Base-by-base conservation (phyloP, 164 flowering plant species). In the Nymphaea thermarum region DNA sequence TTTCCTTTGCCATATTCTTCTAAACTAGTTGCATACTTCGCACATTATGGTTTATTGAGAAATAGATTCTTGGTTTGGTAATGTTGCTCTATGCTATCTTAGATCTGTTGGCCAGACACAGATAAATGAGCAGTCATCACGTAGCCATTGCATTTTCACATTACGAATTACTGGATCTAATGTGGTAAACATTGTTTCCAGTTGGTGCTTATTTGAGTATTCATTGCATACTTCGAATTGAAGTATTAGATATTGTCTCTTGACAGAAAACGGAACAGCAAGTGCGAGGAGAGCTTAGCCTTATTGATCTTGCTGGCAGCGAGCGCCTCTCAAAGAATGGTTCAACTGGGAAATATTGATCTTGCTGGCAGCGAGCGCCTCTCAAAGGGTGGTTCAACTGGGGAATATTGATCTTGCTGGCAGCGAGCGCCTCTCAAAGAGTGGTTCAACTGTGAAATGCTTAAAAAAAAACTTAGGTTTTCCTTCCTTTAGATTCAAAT, bases 311-410 rank as follows among this genome's bases (percentile, higher is more conserved):
- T 71, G 99, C 99, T 53, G 99, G 99, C 3, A 95, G 99, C 71
- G 99, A 95, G 72, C 94, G 99, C n/a, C 86, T 95, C 51, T 95
- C 99, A 2, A 92, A 86, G 76, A 95, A 98, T 77, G 98, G 98
- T 10, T 82, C 98, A 63, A 90, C 96, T 15, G 99, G 98, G 41
- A 97, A n/a, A n/a, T n/a, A n/a, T n/a, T n/a, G n/a, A 95, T 72
- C 93, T 95, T 71, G 99, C 99, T 53, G 99, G 99, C 3, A 95
- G 99, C 71, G 99, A 95, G 72, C 94, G 99, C n/a, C 86, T 95
- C 51, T 95, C 99, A 2, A 92, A 86, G 76, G 92, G 99, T 77
- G 98, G 98, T 10, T 82, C 98, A 63, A 90, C 96, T 15, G 99
- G 98, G 41, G 98, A n/a, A n/a, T n/a, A n/a, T n/a, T n/a, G n/a